phyloP scores from a whole-genome alignment of 1,139 yeast species.

The Zygoascus sp. region DNA sequence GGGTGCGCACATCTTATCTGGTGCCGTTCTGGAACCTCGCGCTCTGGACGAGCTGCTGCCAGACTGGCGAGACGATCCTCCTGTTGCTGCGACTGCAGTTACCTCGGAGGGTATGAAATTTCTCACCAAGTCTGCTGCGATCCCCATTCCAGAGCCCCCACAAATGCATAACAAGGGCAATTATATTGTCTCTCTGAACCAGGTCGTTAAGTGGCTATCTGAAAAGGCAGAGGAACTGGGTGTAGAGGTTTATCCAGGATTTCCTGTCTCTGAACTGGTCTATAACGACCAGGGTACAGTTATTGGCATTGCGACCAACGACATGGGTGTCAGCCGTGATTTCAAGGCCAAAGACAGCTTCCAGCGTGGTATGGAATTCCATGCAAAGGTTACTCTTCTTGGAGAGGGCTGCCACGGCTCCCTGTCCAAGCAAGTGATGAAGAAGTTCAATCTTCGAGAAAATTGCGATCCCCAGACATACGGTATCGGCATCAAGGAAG shows the following conservation, averaged over 20 bases:
- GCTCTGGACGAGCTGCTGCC: slow-evolving; percentile 86
- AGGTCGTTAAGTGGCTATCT: slow-evolving; percentile 74
- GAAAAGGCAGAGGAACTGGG: slow-evolving; percentile 92
- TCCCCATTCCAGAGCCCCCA: slow-evolving; percentile 89
- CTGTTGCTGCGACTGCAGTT: slow-evolving; percentile 60
- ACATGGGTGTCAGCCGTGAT: slow-evolving; percentile 71
- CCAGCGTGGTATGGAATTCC: slow-evolving; percentile 96
- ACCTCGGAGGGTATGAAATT: slow-evolving; percentile 72
- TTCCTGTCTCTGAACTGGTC: slow-evolving; percentile 78
- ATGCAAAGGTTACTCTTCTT: slow-evolving; percentile 76
- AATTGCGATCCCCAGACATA: slow-evolving; percentile 78
- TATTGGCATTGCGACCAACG: slow-evolving; percentile 89
- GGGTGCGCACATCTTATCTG: slow-evolving; percentile 85
- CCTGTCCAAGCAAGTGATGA: slow-evolving; percentile 68
- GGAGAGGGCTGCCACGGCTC: slow-evolving; percentile 99
- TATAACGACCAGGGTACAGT: slow-evolving; percentile 57
- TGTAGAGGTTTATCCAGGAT: slow-evolving; percentile 89
- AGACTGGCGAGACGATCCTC: slow-evolving; percentile 50
- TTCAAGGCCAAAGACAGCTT: slow-evolving; percentile 76
- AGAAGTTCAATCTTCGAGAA: slow-evolving; percentile 61
- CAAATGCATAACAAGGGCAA: slow-evolving; percentile 80
- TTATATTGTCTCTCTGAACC: slow-evolving; percentile 78
- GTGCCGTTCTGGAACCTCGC: slow-evolving; percentile 88
- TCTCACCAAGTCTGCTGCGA: slow-evolving; percentile 52
- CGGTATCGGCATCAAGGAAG: slow-evolving; percentile 92